Conservation (phyloP, 2,329 filamentous ascomycete genomes). For the Fusarium haematococcum region DNA sequence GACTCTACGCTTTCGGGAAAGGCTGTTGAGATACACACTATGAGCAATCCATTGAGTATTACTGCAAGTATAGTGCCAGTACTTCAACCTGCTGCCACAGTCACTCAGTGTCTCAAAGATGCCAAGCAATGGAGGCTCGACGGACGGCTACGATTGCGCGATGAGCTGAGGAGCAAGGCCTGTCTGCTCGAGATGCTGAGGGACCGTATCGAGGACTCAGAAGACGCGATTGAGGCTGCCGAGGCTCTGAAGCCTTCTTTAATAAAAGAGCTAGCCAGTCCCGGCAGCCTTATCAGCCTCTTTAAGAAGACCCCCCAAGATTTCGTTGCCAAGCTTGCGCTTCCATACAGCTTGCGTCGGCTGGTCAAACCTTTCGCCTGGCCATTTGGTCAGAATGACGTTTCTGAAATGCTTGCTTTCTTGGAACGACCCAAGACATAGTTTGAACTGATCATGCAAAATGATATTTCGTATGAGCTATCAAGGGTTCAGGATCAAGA, state of each 20-base stretch:
- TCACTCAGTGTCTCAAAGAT: slow-evolving; percentile 1
- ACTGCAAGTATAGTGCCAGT: not conserved
- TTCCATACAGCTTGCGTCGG: not conserved
- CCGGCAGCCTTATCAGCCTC: not conserved
- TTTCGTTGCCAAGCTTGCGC: not conserved
- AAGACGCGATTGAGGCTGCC: not conserved
- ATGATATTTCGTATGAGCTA: not conserved
- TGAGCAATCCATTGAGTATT: not conserved
- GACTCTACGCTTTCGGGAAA: not conserved
- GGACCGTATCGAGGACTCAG: slow-evolving; percentile 10
- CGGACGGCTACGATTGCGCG: slow-evolving; percentile 9
- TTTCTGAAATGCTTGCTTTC: not conserved
- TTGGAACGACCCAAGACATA: not conserved
- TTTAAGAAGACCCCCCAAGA: not conserved
- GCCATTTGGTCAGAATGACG: not conserved
- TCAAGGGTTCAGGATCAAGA: not conserved
- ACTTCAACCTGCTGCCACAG: not conserved
- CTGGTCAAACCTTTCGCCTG: not conserved
- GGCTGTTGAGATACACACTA: not conserved
- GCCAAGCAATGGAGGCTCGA: slow-evolving; percentile 4
- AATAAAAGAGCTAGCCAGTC: not conserved
- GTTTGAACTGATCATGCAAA: not conserved
- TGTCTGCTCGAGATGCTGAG: slow-evolving; percentile 17
- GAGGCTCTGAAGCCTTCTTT: not conserved
- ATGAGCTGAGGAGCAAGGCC: slow-evolving; percentile 6